Evolutionary conservation across 495 filamentous ascomycete genomes (phyloP).

Genomic region (Aspergillus nanangensis): DNA sequence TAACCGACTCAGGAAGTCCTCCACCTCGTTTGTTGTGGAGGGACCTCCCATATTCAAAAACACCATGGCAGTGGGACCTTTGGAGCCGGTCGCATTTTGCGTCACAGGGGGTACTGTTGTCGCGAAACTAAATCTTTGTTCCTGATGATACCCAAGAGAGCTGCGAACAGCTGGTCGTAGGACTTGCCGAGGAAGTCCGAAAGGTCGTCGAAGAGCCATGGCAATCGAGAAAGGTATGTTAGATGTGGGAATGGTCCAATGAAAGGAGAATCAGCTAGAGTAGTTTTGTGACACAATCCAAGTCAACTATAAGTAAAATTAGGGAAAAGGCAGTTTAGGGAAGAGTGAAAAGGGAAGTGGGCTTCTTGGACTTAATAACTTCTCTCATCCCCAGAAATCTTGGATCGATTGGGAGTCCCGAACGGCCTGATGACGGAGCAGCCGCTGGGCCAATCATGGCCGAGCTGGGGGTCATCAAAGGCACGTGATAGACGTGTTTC

Average conservation of each 20-base stretch:
- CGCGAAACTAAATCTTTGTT: slow-evolving; percentile 44
- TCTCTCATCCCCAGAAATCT: too few relatives aligned
- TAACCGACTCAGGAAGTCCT: slow-evolving; percentile 84
- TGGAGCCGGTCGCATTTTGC: slow-evolving; percentile 57
- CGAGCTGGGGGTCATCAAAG: slow-evolving; percentile 23
- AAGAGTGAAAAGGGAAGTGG: neutral
- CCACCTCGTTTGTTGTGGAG: slow-evolving; percentile 81
- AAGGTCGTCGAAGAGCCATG: slow-evolving; percentile 37
- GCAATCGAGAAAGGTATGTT: neutral
- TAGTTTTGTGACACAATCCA: too few relatives aligned
- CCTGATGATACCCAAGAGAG: slow-evolving; percentile 19
- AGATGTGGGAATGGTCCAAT: neutral
- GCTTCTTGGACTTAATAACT: neutral
- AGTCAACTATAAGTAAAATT: neutral
- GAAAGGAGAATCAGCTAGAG: neutral
- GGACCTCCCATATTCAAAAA: slow-evolving; percentile 99
- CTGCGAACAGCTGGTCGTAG: slow-evolving; percentile 21
- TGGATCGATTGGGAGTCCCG: slow-evolving; percentile 6
- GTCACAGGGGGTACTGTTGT: slow-evolving; percentile 71
- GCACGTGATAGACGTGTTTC: slow-evolving; percentile 39
- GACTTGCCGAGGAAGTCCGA: slow-evolving; percentile 28
- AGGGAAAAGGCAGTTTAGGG: neutral
- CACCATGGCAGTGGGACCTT: slow-evolving; percentile 88
- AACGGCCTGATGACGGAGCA: slow-evolving; percentile 14
- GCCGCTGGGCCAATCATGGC: slow-evolving; percentile 33